Percentiles rank a stretch among this genome's conserved stretches.
Conservation (phyloP, 768 basidiomycete species). For the Pulveroboletus ravenelii region DNA sequence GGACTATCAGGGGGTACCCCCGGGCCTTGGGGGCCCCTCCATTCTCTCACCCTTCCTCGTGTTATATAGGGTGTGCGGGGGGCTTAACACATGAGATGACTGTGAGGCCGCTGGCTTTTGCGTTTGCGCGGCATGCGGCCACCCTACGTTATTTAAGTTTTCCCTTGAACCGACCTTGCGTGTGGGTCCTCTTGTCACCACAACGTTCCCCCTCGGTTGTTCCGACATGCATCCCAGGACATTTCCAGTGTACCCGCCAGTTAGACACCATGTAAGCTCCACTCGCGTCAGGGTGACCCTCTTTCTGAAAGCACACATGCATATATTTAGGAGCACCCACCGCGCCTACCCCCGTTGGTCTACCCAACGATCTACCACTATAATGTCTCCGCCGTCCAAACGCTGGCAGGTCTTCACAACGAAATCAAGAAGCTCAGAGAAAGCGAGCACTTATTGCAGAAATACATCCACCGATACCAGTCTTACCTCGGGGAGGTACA, state of each 20-base stretch:
- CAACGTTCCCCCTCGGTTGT: slow-evolving; percentile 4
- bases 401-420: slow-evolving; percentile 14
- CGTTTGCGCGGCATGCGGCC: slow-evolving; percentile 16
- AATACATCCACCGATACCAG: slow-evolving; percentile 12
- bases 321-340: slow-evolving; percentile 14
- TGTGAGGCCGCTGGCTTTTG: slow-evolving; percentile 19
- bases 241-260: slow-evolving; percentile 10
- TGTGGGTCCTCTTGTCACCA: slow-evolving; percentile 17
- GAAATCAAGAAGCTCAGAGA: slow-evolving; percentile 18
- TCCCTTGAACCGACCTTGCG: slow-evolving; percentile 1
- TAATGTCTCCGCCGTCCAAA: slow-evolving; percentile 15
- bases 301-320: slow-evolving; percentile 7
- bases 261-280: slow-evolving; percentile 21
- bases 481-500: slow-evolving; percentile 17
- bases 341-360: background rate
- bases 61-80: slow-evolving; percentile 18
- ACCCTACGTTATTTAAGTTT: slow-evolving; percentile 21
- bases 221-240: slow-evolving; percentile 17
- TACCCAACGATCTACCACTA: slow-evolving; percentile 16
- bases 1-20: slow-evolving; percentile 15
- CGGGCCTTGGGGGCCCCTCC: slow-evolving; percentile 6
- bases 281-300: background rate
- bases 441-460: slow-evolving; percentile 12
- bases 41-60: background rate
- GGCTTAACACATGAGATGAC: slow-evolving; percentile 15